Conservation (phyloP, 805 yeast genomes). For the Sugiyamaella marilandica region DNA sequence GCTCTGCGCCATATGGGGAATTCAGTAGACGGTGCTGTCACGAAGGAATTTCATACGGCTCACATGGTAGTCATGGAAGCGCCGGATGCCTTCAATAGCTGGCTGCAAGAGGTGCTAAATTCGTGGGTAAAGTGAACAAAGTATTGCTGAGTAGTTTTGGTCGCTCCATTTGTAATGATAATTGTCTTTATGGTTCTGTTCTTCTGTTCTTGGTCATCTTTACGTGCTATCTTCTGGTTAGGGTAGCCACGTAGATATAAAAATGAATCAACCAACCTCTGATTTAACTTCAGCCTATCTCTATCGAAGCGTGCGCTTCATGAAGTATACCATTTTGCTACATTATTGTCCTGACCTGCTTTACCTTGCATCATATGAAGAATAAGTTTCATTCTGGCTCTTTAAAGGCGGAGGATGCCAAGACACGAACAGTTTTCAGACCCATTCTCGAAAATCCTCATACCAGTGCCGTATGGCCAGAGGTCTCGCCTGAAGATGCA, state of each 20-base stretch:
- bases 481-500: slow-evolving; percentile 10
- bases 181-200: too few species aligned
- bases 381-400: slow-evolving; percentile 2
- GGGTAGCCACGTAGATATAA: not conserved
- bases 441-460: slow-evolving; percentile 28
- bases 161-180: too few species aligned
- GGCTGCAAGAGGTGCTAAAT: not conserved
- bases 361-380: not conserved
- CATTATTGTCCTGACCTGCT: too few species aligned
- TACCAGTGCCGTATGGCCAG: slow-evolving; percentile 20
- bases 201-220: too few species aligned
- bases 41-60: not conserved
- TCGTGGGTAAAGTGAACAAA: not conserved
- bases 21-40: not conserved
- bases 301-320: too few species aligned
- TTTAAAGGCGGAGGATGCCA: slow-evolving; percentile 11
- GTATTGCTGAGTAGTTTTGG: too few species aligned
- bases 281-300: too few species aligned
- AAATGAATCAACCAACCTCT: not conserved
- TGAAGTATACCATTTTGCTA: too few species aligned
- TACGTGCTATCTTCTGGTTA: not conserved
- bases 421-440: slow-evolving; percentile 22
- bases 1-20: not conserved
- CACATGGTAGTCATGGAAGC: slow-evolving; percentile 5
- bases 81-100: not conserved